Conservation (phyloP, 2,329 filamentous ascomycete species). For the Xylariaceae sp. region DNA sequence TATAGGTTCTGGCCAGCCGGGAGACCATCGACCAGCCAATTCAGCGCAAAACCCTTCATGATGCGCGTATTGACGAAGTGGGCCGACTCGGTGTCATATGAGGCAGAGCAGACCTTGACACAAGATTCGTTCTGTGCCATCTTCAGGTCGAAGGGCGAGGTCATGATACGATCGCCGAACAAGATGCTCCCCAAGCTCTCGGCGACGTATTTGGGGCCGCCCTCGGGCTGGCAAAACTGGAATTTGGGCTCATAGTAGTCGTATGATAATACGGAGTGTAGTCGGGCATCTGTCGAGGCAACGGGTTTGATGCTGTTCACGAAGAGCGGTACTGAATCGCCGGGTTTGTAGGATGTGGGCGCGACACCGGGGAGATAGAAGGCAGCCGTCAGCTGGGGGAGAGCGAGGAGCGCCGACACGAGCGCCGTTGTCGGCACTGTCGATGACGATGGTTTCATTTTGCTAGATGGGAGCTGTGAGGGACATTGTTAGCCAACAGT, state of each 20-base stretch:
- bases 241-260: slow-evolving; percentile 92
- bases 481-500: no score
- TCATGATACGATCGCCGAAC: slow-evolving; percentile 95
- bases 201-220: slow-evolving; percentile 71
- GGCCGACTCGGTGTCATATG: slow-evolving; percentile 61
- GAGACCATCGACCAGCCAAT: slow-evolving; percentile 93
- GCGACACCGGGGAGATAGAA: slow-evolving; percentile 97
- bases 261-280: slow-evolving; percentile 91
- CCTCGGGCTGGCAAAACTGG: slow-evolving; percentile 79
- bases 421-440: slow-evolving; percentile 45
- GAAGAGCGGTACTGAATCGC: slow-evolving; percentile 77
- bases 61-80: slow-evolving; percentile 82
- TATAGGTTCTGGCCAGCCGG: slow-evolving; percentile 81
- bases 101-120: slow-evolving; percentile 69
- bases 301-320: slow-evolving; percentile 92
- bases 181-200: slow-evolving; percentile 94
- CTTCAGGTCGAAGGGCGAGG: slow-evolving; percentile 84
- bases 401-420: slow-evolving; percentile 47
- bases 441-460: slow-evolving; percentile 45
- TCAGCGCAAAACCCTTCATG: slow-evolving; percentile 80
- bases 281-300: slow-evolving; percentile 71
- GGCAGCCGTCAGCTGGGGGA: slow-evolving; percentile 57
- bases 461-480: slow-evolving; percentile 13
- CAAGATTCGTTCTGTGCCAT: slow-evolving; percentile 88
- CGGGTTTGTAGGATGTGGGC: slow-evolving; percentile 82